Evolutionary conservation across 148 eudicot genomes (phyloP), one percentile per base, ranked within the genome.

Genomic region (Polygonum aviculare): DNA sequence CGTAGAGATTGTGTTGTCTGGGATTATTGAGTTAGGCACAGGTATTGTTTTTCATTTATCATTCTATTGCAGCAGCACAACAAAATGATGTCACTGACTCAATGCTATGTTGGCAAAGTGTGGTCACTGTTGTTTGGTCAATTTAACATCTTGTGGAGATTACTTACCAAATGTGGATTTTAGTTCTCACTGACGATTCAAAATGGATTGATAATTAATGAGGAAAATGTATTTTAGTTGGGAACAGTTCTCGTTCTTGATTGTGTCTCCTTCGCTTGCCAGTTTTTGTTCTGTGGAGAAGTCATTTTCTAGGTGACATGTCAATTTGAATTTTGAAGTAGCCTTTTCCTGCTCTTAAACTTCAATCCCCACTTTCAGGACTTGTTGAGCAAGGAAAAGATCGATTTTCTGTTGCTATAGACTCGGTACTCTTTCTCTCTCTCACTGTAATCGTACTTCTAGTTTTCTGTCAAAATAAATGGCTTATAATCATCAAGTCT

Each of bases 331-430:
- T 39, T 70, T 31, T 18, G 2, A 16, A 7, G 18, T 1, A 76
- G 73, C 11, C 62, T 15, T 41, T 26, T 48, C 9, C 15, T 22
- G 49, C 12, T 75, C 48, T 63, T 73, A 44, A 55, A 0, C 82
- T 77, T 38, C 48, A 44, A 19, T 72, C 26, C 38, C 15, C 35
- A 72, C 1, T 72, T 79, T 67, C 89, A 93, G 98, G 86, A 50
- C 73, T 90, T 31, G 86, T 86, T 79, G 91, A 78, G 67, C 85
- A 82, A 71, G 89, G 85, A 78, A 93, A 93, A 80, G 85, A 82
- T 73, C 85, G 91, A 36, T 88, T 90, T 74, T 85, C 82, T 72
- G 86, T 91, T 77, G 97, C 91, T 69, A 87, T 93, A 75, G 98
- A 91, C 85, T 91, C 91, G 93, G 98, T 93, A 93, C 83, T 76